Base-by-base conservation (phyloP, 2,329 filamentous ascomycete genomes). In the Alternaria sp. region DNA sequence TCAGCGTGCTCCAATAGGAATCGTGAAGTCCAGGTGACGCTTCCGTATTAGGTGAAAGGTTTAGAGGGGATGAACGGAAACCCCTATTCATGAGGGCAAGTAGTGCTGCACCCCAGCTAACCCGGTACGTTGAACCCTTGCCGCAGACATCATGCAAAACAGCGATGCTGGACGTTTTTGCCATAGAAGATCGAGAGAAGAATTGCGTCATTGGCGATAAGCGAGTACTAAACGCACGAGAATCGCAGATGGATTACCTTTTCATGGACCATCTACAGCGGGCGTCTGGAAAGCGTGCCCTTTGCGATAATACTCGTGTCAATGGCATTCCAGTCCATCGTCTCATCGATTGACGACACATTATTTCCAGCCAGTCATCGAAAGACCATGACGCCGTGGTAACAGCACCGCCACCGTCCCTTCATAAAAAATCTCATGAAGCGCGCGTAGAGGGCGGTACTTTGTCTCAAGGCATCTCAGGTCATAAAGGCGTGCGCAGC, bases 361-460 rank as follows among this genome's bases (percentile, higher is more conserved):
- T 34, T 2, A 2, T 26, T 0, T 3, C 3, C 8, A 5, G 8
- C 44, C 21, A 48, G 23, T 7, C 14, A 7, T 24, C 2, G 2
- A 24, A 14, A 7, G 7, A 1, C 31, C 2, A 14, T 2, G 4
- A 48, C 0, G 21, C 44, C 6, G 17, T 6, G 1, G 5, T 34
- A 24, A 0, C 13, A 48, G 0, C 54, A 52, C 9, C 52, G 48
- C 48, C 42, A 41, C 36, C n/a, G 29, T 60, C 36, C 41, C 11
- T 7, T 28, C 10, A n/a, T n/a, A 5, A 7, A 26, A 53, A n/a
- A n/a, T 23, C 0, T 2, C 4, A 55, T 26, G 46, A 26, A 56
- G 41, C 26, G 40, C 37, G 29, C 37, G 51, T 31, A 40, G 44
- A 50, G 49, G 58, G 54, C 49, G 31, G 28, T 17, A 31, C 3